Evolutionary conservation across 2,329 filamentous ascomycete species (phyloP).

Genomic region (Coniella lustricola): DNA sequence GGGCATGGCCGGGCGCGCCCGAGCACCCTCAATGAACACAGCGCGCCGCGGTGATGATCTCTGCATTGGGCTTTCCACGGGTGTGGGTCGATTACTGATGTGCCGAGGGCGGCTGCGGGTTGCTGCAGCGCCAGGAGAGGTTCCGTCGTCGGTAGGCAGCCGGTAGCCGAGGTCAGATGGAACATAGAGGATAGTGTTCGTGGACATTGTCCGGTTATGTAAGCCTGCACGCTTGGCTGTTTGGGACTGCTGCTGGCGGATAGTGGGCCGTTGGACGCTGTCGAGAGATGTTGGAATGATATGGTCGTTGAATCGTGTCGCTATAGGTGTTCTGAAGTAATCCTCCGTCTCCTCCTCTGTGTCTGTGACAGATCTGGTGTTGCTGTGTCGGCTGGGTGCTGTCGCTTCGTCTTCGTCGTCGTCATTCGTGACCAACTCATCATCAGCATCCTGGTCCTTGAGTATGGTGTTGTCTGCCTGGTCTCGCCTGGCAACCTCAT

Average conservation of each 20-base stretch:
- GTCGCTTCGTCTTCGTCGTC: conserved; percentile 52
- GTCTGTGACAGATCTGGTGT: background rate
- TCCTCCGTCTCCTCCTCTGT: conserved; percentile 35
- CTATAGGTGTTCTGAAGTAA: conserved; percentile 49
- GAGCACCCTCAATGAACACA: conserved; percentile 36
- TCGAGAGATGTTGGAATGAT: conserved; percentile 26
- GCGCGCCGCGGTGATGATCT: conserved; percentile 45
- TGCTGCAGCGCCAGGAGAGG: conserved; percentile 30
- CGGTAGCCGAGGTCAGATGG: conserved; percentile 34
- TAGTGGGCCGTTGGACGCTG: conserved; percentile 19
- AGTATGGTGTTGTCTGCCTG: conserved; percentile 32
- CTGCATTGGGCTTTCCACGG: conserved; percentile 31
- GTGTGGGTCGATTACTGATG: conserved; percentile 32
- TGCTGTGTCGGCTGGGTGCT: conserved; percentile 20
- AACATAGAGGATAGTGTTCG: conserved; percentile 78
- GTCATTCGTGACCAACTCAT: conserved; percentile 79
- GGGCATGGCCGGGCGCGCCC: conserved; percentile 51
- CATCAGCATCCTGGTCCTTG: conserved; percentile 77
- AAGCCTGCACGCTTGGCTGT: conserved; percentile 31
- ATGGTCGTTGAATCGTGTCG: conserved; percentile 30
- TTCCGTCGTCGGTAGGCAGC: conserved; percentile 27
- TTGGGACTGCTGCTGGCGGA: conserved; percentile 19
- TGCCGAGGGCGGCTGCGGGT: conserved; percentile 27
- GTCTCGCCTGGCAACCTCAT: conserved; percentile 8
- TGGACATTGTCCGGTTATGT: conserved; percentile 70